Percentiles rank a stretch among this genome's conserved stretches.
phyloP scores from a whole-genome alignment of 176 grass and related monocot genomes.

The Juncus effusus region DNA sequence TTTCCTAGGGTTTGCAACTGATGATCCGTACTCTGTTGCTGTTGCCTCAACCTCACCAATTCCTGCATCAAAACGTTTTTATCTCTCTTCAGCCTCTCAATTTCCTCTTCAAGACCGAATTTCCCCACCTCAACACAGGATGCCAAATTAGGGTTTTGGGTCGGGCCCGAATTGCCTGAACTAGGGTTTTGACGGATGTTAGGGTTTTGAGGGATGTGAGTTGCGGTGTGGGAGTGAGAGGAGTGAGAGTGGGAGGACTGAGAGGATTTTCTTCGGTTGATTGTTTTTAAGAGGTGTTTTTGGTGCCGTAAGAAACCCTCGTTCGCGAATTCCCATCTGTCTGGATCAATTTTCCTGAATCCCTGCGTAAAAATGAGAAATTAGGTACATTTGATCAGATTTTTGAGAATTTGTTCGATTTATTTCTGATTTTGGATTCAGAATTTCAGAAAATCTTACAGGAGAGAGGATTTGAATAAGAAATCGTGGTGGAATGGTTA shows the following conservation, averaged over 20 bases:
- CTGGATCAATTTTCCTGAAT: constrained; percentile 96
- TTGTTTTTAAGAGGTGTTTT: constrained; percentile 84
- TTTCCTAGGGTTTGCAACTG: constrained; percentile 82
- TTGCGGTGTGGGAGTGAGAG: constrained; percentile 51
- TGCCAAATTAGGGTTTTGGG: constrained; percentile 58
- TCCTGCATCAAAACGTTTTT: constrained; percentile 99
- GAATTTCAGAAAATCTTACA: no score
- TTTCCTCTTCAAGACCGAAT: constrained; percentile 92
- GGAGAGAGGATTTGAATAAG: no score
- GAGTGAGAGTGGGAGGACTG: constrained; percentile 28
- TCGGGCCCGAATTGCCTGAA: constrained; percentile 38
- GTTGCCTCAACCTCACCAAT: constrained; percentile 74
- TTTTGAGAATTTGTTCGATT: constrained; percentile 14
- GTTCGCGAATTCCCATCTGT: constrained; percentile 98
- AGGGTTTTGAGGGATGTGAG: neutral
- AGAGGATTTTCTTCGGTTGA: constrained; percentile 79
- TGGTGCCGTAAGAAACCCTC: constrained; percentile 90
- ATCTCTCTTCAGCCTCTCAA: constrained; percentile 83
- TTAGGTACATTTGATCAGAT: constrained; percentile 4
- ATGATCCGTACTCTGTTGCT: constrained; percentile 81
- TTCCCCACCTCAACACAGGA: constrained; percentile 91
- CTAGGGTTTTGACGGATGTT: constrained; percentile 33
- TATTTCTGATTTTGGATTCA: neutral
- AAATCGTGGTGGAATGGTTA: no score
- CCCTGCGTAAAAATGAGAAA: constrained; percentile 43